Evolutionary conservation across 352 stramenopile genomes (phyloP), one percentile per base, ranked within the genome.

Genomic region (Phytophthora pseudosyringae): DNA sequence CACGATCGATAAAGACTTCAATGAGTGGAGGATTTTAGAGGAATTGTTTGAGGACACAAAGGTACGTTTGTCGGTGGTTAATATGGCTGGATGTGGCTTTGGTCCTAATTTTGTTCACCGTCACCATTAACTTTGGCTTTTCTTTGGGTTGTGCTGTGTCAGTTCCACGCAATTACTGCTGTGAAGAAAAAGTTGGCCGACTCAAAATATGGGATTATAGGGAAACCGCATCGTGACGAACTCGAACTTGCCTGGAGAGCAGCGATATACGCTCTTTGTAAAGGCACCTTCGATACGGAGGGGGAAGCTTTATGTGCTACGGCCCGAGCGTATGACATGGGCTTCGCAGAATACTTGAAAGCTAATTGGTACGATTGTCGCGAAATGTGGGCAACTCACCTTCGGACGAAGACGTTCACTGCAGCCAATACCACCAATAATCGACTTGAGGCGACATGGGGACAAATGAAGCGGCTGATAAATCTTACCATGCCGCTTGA

Each of bases 331-430:
- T 43, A 16, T 32, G 31, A 31, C 11, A 28, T 43, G 10, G 32
- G 47, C 10, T 59, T 59, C 5, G 51, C 18, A 21, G 28, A 59
- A 29, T 59, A 59, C 15, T 59, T 59, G 18, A 15, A 32, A 13
- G 16, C 3, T 4, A 61, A 61, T 40, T 52, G 40, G 53, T 46
- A 36, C 26, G 28, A 29, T 4, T 61, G 43, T 39, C 31, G 41
- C 10, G 16, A 52, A 5, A 50, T 41, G 38, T 59, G 39, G 38
- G 51, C 51, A 33, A 50, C 26, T 13, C 51, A 59, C 21, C 39
- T 59, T 12, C 51, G 51, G 2, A 41, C 11, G 15, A 59, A 59
- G 28, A 59, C 28, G 21, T 59, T 49, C 38, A 59, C 51, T 7
- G 25, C 51, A 11, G 51, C 11, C 7, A 59, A 51, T 40, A 59